Base-by-base conservation (phyloP, 257 asterid genomes). In the Nicotiana tomentosiformis region DNA sequence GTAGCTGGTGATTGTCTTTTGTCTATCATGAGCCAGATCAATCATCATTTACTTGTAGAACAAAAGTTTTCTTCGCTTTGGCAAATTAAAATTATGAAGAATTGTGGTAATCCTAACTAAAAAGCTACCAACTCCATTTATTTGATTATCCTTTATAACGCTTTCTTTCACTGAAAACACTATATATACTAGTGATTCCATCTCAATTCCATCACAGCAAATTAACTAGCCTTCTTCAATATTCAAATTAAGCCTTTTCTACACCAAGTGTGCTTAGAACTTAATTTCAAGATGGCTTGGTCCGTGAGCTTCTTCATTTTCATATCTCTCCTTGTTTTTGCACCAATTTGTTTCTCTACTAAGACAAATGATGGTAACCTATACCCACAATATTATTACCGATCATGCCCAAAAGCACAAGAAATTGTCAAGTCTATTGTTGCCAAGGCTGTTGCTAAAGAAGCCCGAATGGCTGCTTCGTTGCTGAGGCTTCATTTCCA, bases 401-500 rank as follows among this genome's bases (percentile, higher is more conserved):
- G 88, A 2, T 87, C 96, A 1, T 95, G 98, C 88, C 99, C 98
- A 0, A 84, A 69, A 66, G 97, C 97, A 1, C 91, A 37, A 64
- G 85, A 91, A 37, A 92, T 95, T 23, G 93, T 95, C 0, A 86
- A 84, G 82, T 90, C 96, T 18, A 68, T 94, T 51, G 96, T 95
- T 61, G 92, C 97, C 0, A 91, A 93, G 82, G 98, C 97, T 5
- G 97, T 95, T 14, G 91, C 93, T 15, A 88, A 53, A 86, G 98
- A 95, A 78, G 89, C 97, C 18, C 94, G 99, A 55, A 94, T 95
- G 97, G 99, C 98, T 77, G 99, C 99, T 81, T 94, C 99, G 8
- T 92, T 95, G 77, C 60, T 93, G 53, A 88, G 98, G 89, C 98
- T 95, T 68, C 98, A 93, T 83, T 95, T 95, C 82, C 99, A 95